Conservation (phyloP, 2,329 filamentous ascomycete genomes). For the Zalaria obscura region DNA sequence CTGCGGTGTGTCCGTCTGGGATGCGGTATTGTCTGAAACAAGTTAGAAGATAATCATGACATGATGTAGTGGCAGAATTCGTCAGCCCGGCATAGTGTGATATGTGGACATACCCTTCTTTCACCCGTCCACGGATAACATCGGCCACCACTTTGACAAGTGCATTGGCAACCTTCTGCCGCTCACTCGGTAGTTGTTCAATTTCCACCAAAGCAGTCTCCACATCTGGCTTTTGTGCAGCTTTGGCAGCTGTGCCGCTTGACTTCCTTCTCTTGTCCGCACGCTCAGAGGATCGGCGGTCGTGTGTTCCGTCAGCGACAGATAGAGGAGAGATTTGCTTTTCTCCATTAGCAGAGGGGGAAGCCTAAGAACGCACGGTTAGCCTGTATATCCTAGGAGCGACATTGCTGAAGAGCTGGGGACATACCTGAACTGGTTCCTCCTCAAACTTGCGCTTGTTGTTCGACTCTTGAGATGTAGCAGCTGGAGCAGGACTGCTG, state of each 20-base stretch:
- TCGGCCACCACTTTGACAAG: slow-evolving; percentile 56
- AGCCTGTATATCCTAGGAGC: too few species aligned
- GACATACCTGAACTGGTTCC: slow-evolving; percentile 2
- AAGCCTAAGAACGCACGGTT: too few species aligned
- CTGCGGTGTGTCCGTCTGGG: slow-evolving; percentile 47
- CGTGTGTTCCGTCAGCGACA: neutral
- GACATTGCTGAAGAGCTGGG: neutral
- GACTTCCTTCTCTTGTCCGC: slow-evolving; percentile 3
- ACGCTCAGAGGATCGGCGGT: neutral
- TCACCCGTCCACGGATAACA: slow-evolving; percentile 52
- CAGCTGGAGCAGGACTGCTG: slow-evolving; percentile 2
- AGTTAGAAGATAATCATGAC: too few species aligned
- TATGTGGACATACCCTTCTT: slow-evolving; percentile 33
- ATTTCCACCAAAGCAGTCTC: slow-evolving; percentile 22
- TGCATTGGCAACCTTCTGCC: slow-evolving; percentile 55
- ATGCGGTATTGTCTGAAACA: slow-evolving; percentile 36
- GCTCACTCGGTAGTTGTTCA: slow-evolving; percentile 45
- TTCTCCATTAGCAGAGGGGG: too few species aligned
- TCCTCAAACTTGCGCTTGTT: slow-evolving; percentile 20
- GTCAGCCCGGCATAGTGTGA: too few species aligned
- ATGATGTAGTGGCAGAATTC: too few species aligned
- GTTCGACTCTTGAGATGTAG: slow-evolving; percentile 3
- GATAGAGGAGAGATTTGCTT: neutral
- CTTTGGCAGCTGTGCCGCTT: slow-evolving; percentile 8
- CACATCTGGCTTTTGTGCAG: slow-evolving; percentile 10